Percentiles rank a stretch among this genome's conserved stretches.
Conservation (phyloP, 2,329 filamentous ascomycete species). For the Ophiocordyceps camponoti-rufipedis region DNA sequence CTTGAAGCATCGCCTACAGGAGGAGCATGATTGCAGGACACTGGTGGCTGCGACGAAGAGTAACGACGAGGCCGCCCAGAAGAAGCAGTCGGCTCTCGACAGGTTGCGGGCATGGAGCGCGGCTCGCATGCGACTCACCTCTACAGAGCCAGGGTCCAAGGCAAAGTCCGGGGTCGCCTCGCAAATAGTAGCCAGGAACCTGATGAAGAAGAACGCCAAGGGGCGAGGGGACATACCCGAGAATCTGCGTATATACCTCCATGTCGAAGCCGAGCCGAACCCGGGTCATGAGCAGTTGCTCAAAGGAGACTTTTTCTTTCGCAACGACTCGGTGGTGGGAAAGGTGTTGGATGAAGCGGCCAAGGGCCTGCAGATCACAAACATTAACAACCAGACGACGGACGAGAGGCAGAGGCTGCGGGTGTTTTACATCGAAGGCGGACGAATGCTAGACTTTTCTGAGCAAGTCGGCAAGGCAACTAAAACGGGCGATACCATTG, state of each 20-base stretch:
- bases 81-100: conserved; percentile 55
- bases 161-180: conserved; percentile 46
- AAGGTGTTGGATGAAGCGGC: conserved; percentile 64
- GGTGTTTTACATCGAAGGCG: conserved; percentile 86
- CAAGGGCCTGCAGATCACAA: conserved; percentile 58
- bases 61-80: conserved; percentile 34
- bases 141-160: conserved; percentile 37
- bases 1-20: conserved; percentile 54
- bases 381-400: conserved; percentile 62
- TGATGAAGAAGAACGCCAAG: conserved; percentile 70
- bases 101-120: conserved; percentile 66
- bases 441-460: conserved; percentile 67
- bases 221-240: conserved; percentile 65
- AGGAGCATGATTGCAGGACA: conserved; percentile 74
- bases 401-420: conserved; percentile 65
- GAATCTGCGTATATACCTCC: conserved; percentile 79
- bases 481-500: conserved; percentile 74
- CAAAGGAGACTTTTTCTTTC: conserved; percentile 65
- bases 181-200: conserved; percentile 45
- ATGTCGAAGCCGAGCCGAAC: conserved; percentile 77
- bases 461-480: conserved; percentile 65
- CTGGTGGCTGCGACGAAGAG: conserved; percentile 34
- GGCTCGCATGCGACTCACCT: conserved; percentile 46
- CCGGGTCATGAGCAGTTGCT: conserved; percentile 72
- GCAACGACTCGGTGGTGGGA: conserved; percentile 77